phyloP scores from a whole-genome alignment of 768 basidiomycete genomes.

The Lactarius hengduanensis region DNA sequence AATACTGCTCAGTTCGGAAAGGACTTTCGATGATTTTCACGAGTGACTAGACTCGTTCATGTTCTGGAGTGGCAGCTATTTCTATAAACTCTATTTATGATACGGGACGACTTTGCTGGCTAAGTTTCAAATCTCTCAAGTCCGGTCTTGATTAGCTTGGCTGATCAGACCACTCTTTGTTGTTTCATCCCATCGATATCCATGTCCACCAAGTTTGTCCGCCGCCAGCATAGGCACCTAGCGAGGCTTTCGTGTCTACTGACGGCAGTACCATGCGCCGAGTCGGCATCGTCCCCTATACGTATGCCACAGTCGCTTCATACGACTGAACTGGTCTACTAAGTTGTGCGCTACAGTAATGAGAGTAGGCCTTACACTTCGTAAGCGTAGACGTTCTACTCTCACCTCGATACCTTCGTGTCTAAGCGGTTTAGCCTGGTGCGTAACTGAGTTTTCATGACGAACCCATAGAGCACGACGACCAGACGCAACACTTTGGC shows the following conservation, averaged over 20 bases:
- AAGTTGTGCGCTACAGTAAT: not conserved
- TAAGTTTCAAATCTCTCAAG: slow-evolving; percentile 32
- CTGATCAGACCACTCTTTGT: slow-evolving; percentile 14
- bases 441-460: not conserved
- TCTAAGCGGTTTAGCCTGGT: not conserved
- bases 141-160: not conserved
- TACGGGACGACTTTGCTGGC: slow-evolving; percentile 4
- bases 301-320: not conserved
- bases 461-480: not conserved
- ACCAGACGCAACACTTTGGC: not conserved
- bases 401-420: not conserved
- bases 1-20: slow-evolving; percentile 3
- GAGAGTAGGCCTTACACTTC: not conserved
- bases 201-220: no score
- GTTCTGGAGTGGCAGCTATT: slow-evolving; percentile 2
- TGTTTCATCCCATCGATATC: not conserved
- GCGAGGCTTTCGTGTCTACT: no score
- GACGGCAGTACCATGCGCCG: not conserved
- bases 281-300: not conserved
- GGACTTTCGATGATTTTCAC: slow-evolving; percentile 11
- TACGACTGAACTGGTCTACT: not conserved
- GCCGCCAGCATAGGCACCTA: no score
- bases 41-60: slow-evolving; percentile 13
- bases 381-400: not conserved
- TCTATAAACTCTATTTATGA: slow-evolving; percentile 17